Base-by-base conservation (phyloP, 2,329 filamentous ascomycete genomes). In the Talaromyces piceae region DNA sequence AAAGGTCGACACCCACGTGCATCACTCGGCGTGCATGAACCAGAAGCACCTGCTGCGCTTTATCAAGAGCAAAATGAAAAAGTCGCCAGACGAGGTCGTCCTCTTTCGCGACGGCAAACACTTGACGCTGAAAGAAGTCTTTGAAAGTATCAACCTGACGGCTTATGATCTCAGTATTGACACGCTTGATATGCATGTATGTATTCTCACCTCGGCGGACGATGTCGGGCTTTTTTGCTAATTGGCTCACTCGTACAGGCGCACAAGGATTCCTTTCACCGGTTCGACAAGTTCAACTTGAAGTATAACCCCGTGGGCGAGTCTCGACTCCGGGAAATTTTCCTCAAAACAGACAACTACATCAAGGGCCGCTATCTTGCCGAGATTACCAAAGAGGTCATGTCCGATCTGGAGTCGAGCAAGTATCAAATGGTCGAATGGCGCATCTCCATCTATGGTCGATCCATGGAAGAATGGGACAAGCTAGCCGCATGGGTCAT, bases 61-160 rank as follows among this genome's bases (percentile, higher is more conserved):
- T 71, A 98, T 98, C 76, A 98, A 98, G 73, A 95, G 90, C 72
- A 98, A 98, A 73, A 96, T 98, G 89, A 97, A 96, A 79, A 98
- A 95, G 70, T 93, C 82, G 16, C 90, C 91, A 0, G 88, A 97
- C 62, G 93, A 98, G 72, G 83, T 93, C 27, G 93, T 98, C 5
- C 79, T 98, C 41, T 94, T 84, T 68, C 82, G 93, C 64, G 93
- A 98, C 67, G 91, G 87, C 54, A 95, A 91, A 68, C 83, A 95
- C 68, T 76, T 98, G 60, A 97, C 93, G 0, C 73, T 98, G 54
- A 83, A 82, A 52, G 88, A 98, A 70, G 93, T 98, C 1, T 98
- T 98, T 68, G 86, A 95, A 62, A 95, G 90, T 71, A 95, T 98
- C 73, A 95, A 95, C 57, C 75, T 98, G 60, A 97, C 91, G 4